Percentiles rank a stretch among this genome's conserved stretches.
These are phyloP conservation scores for Lactarius indigo DNA, from an alignment of 768 basidiomycete species.

Conservation along the genomic window DNA sequence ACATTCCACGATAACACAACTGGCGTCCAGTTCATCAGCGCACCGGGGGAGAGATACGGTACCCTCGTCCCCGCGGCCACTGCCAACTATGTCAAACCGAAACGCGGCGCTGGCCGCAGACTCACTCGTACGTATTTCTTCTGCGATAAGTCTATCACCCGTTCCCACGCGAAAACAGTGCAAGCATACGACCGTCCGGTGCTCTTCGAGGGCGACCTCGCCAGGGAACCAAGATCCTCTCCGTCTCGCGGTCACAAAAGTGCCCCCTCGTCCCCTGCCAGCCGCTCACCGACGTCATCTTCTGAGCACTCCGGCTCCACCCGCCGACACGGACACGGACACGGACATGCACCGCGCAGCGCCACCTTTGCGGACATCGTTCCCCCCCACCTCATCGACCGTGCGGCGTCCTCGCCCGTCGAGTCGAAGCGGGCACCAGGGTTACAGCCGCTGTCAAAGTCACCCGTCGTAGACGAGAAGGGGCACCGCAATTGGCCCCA, in stretches of 20 bases:
- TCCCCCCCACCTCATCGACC: conserved; percentile 12
- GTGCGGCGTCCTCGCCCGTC: background rate
- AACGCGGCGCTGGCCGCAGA: conserved; percentile 10
- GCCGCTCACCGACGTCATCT: background rate
- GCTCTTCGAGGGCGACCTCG: conserved; percentile 8
- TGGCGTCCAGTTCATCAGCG: conserved; percentile 3
- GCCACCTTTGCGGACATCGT: conserved; percentile 20
- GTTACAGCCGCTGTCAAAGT: background rate
- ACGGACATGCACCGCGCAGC: background rate
- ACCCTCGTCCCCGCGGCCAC: conserved; percentile 14
- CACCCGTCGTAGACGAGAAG: background rate
- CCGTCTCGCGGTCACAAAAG: conserved; percentile 1
- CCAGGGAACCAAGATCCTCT: background rate
- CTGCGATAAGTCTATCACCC: background rate
- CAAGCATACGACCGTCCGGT: conserved; percentile 22
- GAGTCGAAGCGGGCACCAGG: background rate
- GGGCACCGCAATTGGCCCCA: background rate
- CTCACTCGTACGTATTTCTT: conserved; percentile 10
- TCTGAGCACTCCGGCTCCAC: background rate
- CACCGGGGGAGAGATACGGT: conserved; percentile 20
- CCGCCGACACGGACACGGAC: background rate
- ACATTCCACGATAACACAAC: conserved; percentile 14
- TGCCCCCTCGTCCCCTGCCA: background rate
- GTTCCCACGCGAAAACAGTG: background rate
- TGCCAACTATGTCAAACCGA: conserved; percentile 1